Conservation (phyloP, 176 grass and related monocot genomes). For the Chloris gayana region DNA sequence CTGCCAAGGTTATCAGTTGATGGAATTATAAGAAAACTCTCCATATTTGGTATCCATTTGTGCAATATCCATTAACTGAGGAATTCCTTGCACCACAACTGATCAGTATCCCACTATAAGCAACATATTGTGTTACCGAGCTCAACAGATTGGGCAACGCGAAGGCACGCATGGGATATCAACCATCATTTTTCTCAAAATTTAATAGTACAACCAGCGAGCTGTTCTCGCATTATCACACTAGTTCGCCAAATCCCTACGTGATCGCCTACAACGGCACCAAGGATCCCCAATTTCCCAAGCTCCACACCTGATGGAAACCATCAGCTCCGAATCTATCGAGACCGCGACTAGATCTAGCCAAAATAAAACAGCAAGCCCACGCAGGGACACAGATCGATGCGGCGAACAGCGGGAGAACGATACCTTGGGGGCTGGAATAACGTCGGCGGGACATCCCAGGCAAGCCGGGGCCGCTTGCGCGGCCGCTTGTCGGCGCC, state of each 20-base stretch:
- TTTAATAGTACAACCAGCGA: background rate
- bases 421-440: conserved; percentile 65
- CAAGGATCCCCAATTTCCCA: background rate
- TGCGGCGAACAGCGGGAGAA: background rate
- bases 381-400: conserved; percentile 18
- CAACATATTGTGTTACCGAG: background rate
- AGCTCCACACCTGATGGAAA: conserved; percentile 14
- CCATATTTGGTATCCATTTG: background rate
- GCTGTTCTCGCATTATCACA: background rate
- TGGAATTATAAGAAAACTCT: background rate
- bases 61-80: background rate
- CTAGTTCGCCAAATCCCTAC: conserved; percentile 9
- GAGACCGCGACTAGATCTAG: conserved; percentile 20
- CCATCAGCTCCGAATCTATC: conserved; percentile 25
- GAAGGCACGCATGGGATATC: background rate
- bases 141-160: background rate
- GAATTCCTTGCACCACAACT: background rate
- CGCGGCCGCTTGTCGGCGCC: conserved; percentile 70
- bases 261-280: conserved; percentile 12
- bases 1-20: background rate
- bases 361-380: background rate
- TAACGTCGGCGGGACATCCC: conserved; percentile 69
- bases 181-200: background rate
- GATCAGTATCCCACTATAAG: background rate
- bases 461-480: conserved; percentile 74